phyloP scores from a whole-genome alignment of 2,329 filamentous ascomycete genomes.

The Massarina eburnea region DNA sequence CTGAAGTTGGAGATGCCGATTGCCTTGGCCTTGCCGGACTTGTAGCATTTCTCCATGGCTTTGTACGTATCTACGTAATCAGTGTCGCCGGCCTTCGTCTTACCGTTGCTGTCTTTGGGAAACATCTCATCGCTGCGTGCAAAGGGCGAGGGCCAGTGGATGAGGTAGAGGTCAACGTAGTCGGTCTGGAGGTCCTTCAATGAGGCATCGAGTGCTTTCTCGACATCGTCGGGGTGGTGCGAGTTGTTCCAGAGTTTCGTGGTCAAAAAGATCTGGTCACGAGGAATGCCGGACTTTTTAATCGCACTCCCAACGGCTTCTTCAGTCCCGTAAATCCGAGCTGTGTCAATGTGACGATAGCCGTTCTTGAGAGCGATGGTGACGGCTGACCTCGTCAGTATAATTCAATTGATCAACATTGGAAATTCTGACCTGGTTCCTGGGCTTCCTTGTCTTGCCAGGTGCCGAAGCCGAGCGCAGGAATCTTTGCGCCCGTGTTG shows the following conservation, averaged over 20 bases:
- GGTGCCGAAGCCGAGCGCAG: constrained; percentile 64
- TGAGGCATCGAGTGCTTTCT: constrained; percentile 70
- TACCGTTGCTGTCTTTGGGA: constrained; percentile 51
- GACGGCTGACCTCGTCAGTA: constrained; percentile 35
- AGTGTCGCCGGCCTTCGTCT: constrained; percentile 21
- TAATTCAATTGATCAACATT: background rate
- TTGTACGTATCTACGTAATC: constrained; percentile 37
- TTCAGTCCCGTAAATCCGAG: constrained; percentile 15
- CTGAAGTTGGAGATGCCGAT: constrained; percentile 41
- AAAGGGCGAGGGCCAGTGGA: constrained; percentile 77
- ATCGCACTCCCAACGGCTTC: constrained; percentile 28
- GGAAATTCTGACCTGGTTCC: constrained; percentile 14
- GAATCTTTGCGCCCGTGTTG: constrained; percentile 74
- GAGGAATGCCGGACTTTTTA: constrained; percentile 33
- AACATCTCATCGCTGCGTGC: constrained; percentile 66
- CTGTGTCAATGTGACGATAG: constrained; percentile 36
- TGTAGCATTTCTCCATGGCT: constrained; percentile 45
- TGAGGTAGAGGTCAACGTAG: constrained; percentile 87
- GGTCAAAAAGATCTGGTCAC: constrained; percentile 50
- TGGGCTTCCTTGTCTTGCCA: constrained; percentile 36
- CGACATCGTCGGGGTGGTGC: constrained; percentile 69
- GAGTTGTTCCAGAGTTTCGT: constrained; percentile 92
- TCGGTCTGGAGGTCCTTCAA: constrained; percentile 77
- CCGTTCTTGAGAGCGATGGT: constrained; percentile 31
- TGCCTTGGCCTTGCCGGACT: constrained; percentile 34